Conservation (phyloP, 2,329 filamentous ascomycete species). For the Thelonectria rubi region DNA sequence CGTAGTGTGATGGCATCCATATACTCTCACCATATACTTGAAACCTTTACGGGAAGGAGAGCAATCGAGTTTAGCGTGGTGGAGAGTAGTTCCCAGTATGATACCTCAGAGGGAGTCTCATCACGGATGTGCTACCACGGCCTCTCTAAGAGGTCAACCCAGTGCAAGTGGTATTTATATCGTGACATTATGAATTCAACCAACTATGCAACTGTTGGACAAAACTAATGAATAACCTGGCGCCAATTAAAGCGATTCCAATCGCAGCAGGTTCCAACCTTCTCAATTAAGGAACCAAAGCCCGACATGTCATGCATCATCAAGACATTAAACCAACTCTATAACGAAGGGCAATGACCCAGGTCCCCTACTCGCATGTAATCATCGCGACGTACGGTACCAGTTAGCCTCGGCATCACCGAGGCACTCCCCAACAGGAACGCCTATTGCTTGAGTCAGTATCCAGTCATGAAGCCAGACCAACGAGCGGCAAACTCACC, state of each 20-base stretch:
- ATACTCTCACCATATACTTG: too few species aligned
- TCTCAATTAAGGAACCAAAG: background rate
- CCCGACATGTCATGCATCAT: background rate
- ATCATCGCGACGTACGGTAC: constrained; percentile 21
- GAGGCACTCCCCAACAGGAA: constrained; percentile 42
- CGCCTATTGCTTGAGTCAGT: constrained; percentile 16
- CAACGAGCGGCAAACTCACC: background rate
- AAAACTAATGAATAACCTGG: too few species aligned
- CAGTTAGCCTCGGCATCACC: constrained; percentile 25
- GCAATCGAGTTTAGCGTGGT: too few species aligned
- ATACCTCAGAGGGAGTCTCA: too few species aligned
- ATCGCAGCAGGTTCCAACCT: background rate
- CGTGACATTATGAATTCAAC: too few species aligned
- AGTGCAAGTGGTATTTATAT: too few species aligned
- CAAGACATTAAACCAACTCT: background rate
- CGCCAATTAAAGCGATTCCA: background rate
- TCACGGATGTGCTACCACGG: too few species aligned
- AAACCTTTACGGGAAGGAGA: too few species aligned
- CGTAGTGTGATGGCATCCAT: too few species aligned
- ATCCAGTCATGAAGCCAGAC: background rate
- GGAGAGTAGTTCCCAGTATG: too few species aligned
- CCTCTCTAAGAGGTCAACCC: too few species aligned
- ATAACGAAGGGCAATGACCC: background rate
- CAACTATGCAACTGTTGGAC: too few species aligned
- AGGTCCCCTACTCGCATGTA: background rate